Conservation (phyloP, 805 yeast species). For the Candida patagonica region DNA sequence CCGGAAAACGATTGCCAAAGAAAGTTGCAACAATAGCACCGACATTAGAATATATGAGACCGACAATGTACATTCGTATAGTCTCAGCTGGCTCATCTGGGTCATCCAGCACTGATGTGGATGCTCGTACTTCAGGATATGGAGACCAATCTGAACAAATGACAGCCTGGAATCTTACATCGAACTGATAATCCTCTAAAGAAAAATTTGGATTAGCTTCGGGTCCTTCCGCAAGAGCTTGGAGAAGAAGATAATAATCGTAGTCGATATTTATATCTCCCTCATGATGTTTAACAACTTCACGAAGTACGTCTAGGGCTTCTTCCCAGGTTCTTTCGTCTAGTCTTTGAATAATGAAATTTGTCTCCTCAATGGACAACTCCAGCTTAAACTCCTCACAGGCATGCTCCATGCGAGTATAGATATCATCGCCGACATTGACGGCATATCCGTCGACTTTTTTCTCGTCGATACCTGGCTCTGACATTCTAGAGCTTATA, state of each 20-base stretch:
- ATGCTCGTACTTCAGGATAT: conserved; percentile 54
- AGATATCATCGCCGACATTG: not conserved
- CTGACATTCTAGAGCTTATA: too few species aligned
- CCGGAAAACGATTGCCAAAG: conserved; percentile 49
- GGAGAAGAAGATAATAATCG: conserved; percentile 29
- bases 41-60: conserved; percentile 42
- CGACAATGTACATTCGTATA: conserved; percentile 44
- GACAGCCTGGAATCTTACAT: conserved; percentile 33
- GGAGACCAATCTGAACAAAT: conserved; percentile 36
- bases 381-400: conserved; percentile 41
- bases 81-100: conserved; percentile 40
- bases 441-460: not conserved
- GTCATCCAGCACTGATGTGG: conserved; percentile 42
- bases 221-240: conserved; percentile 23
- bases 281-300: conserved; percentile 33
- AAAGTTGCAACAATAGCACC: conserved; percentile 52
- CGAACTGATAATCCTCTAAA: conserved; percentile 19
- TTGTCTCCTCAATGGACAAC: conserved; percentile 29
- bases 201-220: conserved; percentile 23
- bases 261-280: conserved; percentile 40
- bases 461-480: too few species aligned
- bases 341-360: conserved; percentile 1
- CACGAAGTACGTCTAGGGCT: conserved; percentile 22
- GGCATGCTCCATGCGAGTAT: conserved; percentile 29
- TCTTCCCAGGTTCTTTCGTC: conserved; percentile 3